Conservation (phyloP, 2,329 filamentous ascomycete species). For the Ophiostoma montium region DNA sequence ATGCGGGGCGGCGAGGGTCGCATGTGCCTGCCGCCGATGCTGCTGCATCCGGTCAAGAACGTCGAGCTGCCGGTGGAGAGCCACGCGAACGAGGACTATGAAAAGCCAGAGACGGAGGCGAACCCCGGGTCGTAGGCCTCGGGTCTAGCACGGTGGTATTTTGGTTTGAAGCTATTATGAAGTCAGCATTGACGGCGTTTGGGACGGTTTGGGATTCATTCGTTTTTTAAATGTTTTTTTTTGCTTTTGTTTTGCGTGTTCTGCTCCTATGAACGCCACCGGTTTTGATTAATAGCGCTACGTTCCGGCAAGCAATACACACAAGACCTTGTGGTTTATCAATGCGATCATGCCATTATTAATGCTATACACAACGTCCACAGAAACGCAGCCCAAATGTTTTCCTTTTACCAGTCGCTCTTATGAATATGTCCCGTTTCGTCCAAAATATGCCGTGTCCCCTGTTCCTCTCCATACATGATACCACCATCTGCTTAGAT, state of each 20-base stretch:
- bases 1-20: conserved; percentile 61
- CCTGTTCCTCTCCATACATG: background rate
- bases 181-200: background rate
- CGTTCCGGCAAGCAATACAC: background rate
- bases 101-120: conserved; percentile 33
- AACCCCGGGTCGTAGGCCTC: conserved; percentile 28
- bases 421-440: background rate
- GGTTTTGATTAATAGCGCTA: background rate
- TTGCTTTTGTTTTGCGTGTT: background rate
- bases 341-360: too few relatives aligned
- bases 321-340: background rate
- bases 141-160: background rate
- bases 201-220: background rate
- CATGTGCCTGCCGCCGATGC: conserved; percentile 84
- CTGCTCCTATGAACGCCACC: background rate
- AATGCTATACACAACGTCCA: too few relatives aligned
- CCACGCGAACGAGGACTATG: conserved; percentile 32
- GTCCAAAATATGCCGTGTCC: background rate
- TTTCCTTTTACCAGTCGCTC: background rate
- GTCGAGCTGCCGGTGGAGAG: conserved; percentile 52
- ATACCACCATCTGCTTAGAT: conserved; percentile 27
- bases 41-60: conserved; percentile 78
- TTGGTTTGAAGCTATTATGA: background rate
- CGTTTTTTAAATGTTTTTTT: background rate
- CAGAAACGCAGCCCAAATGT: background rate